Base-by-base conservation (phyloP, 495 filamentous ascomycete species). In the Penicillium daleae region DNA sequence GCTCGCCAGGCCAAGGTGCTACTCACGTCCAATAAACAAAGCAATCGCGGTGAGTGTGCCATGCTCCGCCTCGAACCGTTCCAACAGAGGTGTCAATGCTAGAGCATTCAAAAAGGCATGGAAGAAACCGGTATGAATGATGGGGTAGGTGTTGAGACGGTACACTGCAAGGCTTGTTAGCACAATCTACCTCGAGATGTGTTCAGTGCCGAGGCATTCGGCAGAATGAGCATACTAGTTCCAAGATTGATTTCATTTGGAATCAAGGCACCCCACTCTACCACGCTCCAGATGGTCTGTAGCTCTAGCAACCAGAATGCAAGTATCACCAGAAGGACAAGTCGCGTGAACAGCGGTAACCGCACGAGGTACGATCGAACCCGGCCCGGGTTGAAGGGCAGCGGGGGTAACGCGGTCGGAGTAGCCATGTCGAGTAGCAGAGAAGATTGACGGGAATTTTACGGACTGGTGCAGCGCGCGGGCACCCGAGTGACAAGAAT, bases 11-110 rank as follows among this genome's bases (percentile, higher is more conserved):
- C 5, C 6, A 56, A 59, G 63, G 51, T 0, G 54, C 35, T n/a
- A 87, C 93, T 80, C 82, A 96, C 92, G 92, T 53, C 95, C 96
- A 64, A 92, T 82, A 73, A 98, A 96, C 66, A 98, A 80, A 37
- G 90, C 84, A 51, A 94, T 67, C 21, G 92, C 86, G 27, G 90
- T 89, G 66, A 97, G 78, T n/a, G 93, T 97, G 27, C 95, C 95
- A 78, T 95, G 83, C 70, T 97, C 94, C n/a, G 86, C 81, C 77
- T 99, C 95, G 72, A 98, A 99, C 50, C 93, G 84, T 74, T 97
- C 93, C 64, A 98, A 71, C 50, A 99, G 78, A 17, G 95, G 95
- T 12, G 87, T 87, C 61, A 97, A 75, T 4, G 92, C 89, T 50
- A 97, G 19, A 44, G 90, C 70, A 75, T 97, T 97, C 67, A 97